Evolutionary conservation across 192 early-diverging fungal genomes (phyloP), one percentile per base, ranked within the genome.

Genomic region (Piromyces finnis): DNA sequence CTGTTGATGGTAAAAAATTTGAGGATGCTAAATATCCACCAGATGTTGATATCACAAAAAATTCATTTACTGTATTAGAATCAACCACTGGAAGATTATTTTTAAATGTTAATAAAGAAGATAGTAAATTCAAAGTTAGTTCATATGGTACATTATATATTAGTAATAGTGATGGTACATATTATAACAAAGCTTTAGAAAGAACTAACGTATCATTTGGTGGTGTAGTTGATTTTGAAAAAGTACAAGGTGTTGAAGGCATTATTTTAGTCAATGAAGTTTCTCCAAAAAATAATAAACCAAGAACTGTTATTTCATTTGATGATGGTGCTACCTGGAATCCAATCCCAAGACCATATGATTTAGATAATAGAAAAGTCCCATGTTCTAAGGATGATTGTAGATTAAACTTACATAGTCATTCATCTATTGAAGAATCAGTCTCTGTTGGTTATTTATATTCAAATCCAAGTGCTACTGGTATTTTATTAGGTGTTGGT

Each of bases 201-300:
- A 87, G 94, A 84, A 94, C 95, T 2, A 96, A 97, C 84, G 28
- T 30, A 22, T 30, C 29, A 17, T 26, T 77, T 26, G 79, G 30
- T 5, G 68, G 80, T 5, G 30, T 32, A 29, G 96, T 99, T 12
- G 98, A 98, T 81, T 93, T 95, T 84, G 96, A 96, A 84, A 94
- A 93, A 80, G 92, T 99, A 77, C 91, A 92, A 29, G 94, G 96
- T 6, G 87, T 98, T 15, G 86, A 91, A 29, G 95, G 96, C 30
- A 89, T 96, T 84, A 87, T 94, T 28, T 80, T 99, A 14, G 95
- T 93, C n/a, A 99, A 99, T 83, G 88, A 90, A 32, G 94, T 98
- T 1, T 82, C 82, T 30, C 86, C 85, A 37, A 81, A 84, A 1
- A 30, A 78, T 2, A 84, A 84, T 22, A 81, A 88, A 77, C 82